Evolutionary conservation across 164 flowering plant species (phyloP).

Genomic region (Buxus sempervirens): DNA sequence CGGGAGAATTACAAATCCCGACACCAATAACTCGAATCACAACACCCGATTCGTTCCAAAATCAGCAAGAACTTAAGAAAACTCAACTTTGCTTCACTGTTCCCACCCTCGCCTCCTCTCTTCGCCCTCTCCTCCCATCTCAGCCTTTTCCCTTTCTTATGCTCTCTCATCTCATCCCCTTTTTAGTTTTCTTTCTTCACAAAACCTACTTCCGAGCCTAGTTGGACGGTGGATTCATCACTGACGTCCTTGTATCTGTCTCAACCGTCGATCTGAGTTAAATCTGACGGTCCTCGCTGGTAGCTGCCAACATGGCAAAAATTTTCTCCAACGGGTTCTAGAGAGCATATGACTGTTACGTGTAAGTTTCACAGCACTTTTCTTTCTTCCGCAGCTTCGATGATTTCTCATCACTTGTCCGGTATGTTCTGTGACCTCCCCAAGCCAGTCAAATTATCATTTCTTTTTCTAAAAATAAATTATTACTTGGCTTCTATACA

Average conservation of each 20-base stretch:
- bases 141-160: slow-evolving; percentile 14
- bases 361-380: slow-evolving; percentile 23
- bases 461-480: too few species aligned
- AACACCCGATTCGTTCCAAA: neutral
- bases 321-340: slow-evolving; percentile 19
- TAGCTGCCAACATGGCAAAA: slow-evolving; percentile 48
- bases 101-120: slow-evolving; percentile 17
- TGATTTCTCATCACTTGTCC: slow-evolving; percentile 11
- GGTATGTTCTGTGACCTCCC: neutral
- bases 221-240: slow-evolving; percentile 37
- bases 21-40: too few species aligned
- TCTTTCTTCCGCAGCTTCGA: slow-evolving; percentile 29
- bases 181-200: slow-evolving; percentile 35
- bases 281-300: slow-evolving; percentile 27
- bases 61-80: slow-evolving; percentile 4
- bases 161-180: slow-evolving; percentile 28
- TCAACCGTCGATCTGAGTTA: slow-evolving; percentile 12
- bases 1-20: neutral
- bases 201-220: slow-evolving; percentile 35
- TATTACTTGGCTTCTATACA: too few species aligned
- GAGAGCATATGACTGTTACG: slow-evolving; percentile 33
- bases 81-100: slow-evolving; percentile 9
- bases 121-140: slow-evolving; percentile 11
- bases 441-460: slow-evolving; percentile 8
- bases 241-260: slow-evolving; percentile 10